These are phyloP conservation scores for Kuraishia piskuri DNA, from an alignment of 805 yeast genomes.

Conservation along the genomic window DNA sequence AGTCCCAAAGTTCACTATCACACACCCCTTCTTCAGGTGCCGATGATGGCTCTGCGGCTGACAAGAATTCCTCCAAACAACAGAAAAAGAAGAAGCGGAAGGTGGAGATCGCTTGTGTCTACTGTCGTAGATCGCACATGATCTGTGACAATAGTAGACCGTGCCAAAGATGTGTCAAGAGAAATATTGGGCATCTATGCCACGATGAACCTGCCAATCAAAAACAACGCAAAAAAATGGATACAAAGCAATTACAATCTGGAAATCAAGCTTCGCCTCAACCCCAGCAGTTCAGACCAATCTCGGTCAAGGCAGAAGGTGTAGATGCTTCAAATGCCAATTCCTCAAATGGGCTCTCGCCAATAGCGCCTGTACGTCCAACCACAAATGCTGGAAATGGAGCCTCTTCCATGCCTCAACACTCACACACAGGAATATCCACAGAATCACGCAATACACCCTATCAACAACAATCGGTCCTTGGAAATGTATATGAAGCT, in stretches of 20 bases:
- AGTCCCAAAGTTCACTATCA: not conserved
- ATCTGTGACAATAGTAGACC: conserved; percentile 77
- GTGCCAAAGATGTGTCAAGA: conserved; percentile 74
- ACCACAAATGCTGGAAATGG: not conserved
- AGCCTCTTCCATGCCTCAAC: not conserved
- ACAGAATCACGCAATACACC: not conserved
- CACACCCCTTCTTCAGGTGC: not conserved
- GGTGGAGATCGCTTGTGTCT: conserved; percentile 71
- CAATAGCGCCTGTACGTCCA: not conserved
- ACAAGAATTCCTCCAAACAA: not conserved
- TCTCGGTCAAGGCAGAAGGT: not conserved
- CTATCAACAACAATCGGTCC: conserved; percentile 4
- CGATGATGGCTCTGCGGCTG: not conserved
- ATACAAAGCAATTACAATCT: conserved; percentile 1
- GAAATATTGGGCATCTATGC: conserved; percentile 85
- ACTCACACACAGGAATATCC: not conserved
- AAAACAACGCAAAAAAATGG: conserved; percentile 24
- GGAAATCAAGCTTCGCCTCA: not conserved
- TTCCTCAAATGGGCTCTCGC: not conserved
- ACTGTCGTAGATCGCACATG: conserved; percentile 90
- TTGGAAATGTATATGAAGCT: conserved; percentile 6
- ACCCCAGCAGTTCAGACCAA: not conserved
- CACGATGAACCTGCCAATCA: conserved; percentile 55
- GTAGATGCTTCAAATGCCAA: not conserved
- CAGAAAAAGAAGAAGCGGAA: conserved; percentile 35